Evolutionary conservation across 768 basidiomycete species (phyloP).

Genomic region (Xerocomellus dryophilus): DNA sequence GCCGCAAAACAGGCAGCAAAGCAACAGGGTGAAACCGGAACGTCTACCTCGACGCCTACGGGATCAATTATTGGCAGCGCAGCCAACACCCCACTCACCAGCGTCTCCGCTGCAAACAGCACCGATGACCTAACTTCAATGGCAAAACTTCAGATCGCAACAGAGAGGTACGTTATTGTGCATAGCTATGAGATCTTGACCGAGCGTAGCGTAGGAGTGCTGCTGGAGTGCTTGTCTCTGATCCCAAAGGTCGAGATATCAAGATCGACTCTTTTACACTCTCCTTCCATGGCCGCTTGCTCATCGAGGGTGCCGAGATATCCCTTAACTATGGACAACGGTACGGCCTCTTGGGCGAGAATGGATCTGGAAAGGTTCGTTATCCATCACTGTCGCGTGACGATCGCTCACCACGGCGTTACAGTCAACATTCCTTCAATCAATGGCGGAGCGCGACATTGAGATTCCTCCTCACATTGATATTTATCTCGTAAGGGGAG

Average conservation of each 20-base stretch:
- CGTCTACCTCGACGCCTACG: conserved; percentile 57
- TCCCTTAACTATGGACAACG: conserved; percentile 86
- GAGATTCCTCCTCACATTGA: conserved; percentile 94
- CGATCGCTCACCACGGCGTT: conserved; percentile 4
- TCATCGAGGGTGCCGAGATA: conserved; percentile 64
- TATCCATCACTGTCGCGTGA: conserved; percentile 9
- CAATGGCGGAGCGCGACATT: conserved; percentile 92
- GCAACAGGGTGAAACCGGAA: conserved; percentile 40
- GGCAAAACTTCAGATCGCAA: conserved; percentile 86
- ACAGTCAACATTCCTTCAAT: conserved; percentile 94
- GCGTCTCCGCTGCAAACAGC: conserved; percentile 73
- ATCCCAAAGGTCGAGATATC: conserved; percentile 90
- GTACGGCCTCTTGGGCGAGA: conserved; percentile 95
- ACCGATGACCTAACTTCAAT: conserved; percentile 79
- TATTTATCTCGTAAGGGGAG: conserved; percentile 94
- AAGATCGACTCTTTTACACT: conserved; percentile 95
- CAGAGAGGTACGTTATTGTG: conserved; percentile 64
- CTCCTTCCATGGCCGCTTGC: conserved; percentile 92
- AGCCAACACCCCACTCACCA: conserved; percentile 78
- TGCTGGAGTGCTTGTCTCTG: conserved; percentile 89
- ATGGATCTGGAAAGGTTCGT: conserved; percentile 95
- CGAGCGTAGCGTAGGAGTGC: conserved; percentile 59
- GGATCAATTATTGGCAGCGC: conserved; percentile 64
- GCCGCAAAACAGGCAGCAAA: conserved; percentile 76
- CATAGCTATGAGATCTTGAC: background rate